Evolutionary conservation across 305 asterid species (phyloP).

Genomic region (Fraxinus dipetala): DNA sequence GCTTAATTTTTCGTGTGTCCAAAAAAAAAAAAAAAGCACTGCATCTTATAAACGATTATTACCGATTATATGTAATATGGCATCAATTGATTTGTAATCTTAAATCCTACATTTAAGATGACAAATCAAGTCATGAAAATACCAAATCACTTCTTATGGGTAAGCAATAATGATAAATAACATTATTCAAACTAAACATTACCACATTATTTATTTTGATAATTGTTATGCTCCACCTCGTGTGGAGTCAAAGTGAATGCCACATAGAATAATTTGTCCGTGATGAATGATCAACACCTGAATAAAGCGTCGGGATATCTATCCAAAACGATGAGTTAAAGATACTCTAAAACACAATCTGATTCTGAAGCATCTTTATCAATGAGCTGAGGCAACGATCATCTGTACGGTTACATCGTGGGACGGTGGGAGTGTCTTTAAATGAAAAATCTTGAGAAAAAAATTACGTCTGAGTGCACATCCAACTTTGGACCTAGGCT

Average conservation of each 20-base stretch:
- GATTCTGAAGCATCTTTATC: neutral
- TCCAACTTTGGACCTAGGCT: neutral
- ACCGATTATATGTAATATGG: no score
- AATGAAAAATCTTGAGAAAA: neutral
- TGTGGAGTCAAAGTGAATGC: neutral
- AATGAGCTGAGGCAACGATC: neutral
- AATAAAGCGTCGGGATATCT: no score
- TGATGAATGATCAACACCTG: neutral
- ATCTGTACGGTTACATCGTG: neutral
- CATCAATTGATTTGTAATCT: no score
- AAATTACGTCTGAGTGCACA: neutral
- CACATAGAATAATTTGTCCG: neutral
- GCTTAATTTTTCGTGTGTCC: neutral
- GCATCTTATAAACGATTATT: neutral
- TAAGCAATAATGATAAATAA: neutral
- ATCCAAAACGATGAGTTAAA: no score
- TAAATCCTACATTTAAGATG: no score
- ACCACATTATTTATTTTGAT: no score
- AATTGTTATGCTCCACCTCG: neutral
- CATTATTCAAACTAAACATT: neutral
- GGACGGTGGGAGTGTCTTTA: neutral
- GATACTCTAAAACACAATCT: neutral
- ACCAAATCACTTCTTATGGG: neutral
- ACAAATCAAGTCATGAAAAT: neutral
- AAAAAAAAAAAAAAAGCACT: no score